Evolutionary conservation across 2,329 filamentous ascomycete genomes (phyloP).

Genomic region (Rachicladosporium sp.): DNA sequence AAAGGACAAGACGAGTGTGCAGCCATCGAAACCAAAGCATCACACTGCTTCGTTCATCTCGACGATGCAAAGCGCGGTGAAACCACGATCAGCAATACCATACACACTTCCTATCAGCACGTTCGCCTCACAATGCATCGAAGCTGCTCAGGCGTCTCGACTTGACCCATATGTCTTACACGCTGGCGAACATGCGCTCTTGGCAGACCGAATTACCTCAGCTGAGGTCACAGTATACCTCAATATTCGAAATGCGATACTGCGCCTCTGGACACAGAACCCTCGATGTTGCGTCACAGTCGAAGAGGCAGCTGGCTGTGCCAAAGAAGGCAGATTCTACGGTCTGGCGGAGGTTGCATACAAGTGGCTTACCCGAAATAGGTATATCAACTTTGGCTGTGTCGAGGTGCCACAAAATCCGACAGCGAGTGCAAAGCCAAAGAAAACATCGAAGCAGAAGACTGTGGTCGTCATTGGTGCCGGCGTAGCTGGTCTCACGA

Average conservation of each 20-base stretch:
- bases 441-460: conserved; percentile 42
- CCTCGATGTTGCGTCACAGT: conserved; percentile 69
- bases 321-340: conserved; percentile 78
- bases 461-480: conserved; percentile 82
- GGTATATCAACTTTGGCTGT: conserved; percentile 96
- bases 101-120: conserved; percentile 58
- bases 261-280: conserved; percentile 79
- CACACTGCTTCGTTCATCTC: conserved; percentile 14
- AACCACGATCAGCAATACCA: conserved; percentile 62
- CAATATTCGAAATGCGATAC: conserved; percentile 88
- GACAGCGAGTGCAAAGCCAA: conserved; percentile 21
- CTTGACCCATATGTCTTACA: conserved; percentile 84
- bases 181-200: conserved; percentile 65
- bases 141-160: conserved; percentile 77
- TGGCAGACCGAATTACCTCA: conserved; percentile 72
- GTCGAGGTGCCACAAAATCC: conserved; percentile 47
- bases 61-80: conserved; percentile 14
- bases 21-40: conserved; percentile 8
- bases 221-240: conserved; percentile 89
- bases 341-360: conserved; percentile 79
- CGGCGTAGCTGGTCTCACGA: conserved; percentile 85
- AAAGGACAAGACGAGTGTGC: conserved; percentile 13
- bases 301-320: conserved; percentile 82
- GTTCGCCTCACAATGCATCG: conserved; percentile 84
- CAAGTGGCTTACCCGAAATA: conserved; percentile 79